Conservation (phyloP, 305 asterid species). For the Rubia balearica region DNA sequence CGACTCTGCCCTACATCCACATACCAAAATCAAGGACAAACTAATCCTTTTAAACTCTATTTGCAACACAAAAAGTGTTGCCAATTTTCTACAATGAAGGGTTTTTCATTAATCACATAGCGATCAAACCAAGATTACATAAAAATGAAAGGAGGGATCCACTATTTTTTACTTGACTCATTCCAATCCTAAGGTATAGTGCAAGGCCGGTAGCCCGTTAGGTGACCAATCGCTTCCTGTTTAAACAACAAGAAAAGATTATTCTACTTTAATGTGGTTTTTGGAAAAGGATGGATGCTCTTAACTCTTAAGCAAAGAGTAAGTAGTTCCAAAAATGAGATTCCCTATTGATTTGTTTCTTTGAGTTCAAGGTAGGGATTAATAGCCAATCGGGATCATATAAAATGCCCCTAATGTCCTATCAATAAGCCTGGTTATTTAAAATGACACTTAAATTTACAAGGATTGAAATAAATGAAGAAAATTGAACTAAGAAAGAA, state of each 20-base stretch:
- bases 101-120: neutral
- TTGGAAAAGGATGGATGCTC: slow-evolving; percentile 5
- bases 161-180: neutral
- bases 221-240: slow-evolving; percentile 13
- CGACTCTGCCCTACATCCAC: too few relatives aligned
- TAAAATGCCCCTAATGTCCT: neutral
- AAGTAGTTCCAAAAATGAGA: slow-evolving; percentile 1
- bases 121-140: neutral
- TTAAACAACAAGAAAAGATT: neutral
- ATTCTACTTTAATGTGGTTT: neutral
- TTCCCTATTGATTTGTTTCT: neutral
- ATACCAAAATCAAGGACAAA: too few relatives aligned
- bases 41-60: too few relatives aligned
- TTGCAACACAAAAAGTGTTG: too few relatives aligned
- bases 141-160: neutral
- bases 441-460: too few relatives aligned
- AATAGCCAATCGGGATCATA: neutral
- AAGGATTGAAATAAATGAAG: too few relatives aligned
- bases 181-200: neutral
- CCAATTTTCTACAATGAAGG: too few relatives aligned
- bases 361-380: neutral
- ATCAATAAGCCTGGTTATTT: too few relatives aligned
- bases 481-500: too few relatives aligned
- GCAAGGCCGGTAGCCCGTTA: neutral
- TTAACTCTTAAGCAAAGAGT: neutral